Base-by-base conservation (phyloP, 2,329 filamentous ascomycete genomes). In the Teratosphaeriaceae sp. region DNA sequence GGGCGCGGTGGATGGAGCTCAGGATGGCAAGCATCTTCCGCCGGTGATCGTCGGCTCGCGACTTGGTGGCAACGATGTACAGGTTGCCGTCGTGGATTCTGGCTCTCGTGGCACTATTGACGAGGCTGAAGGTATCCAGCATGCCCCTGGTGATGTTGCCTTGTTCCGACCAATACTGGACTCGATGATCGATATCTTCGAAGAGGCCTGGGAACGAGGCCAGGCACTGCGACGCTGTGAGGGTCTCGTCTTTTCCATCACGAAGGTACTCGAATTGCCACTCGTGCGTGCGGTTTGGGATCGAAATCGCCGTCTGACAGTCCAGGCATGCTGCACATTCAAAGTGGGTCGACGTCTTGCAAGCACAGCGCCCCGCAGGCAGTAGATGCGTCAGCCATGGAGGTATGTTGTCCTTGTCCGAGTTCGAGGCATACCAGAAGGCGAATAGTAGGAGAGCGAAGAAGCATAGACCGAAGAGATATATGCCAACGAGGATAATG, bases 1-100 rank as follows among this genome's bases (percentile, higher is more conserved):
- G 59, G 6, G 73, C 70, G 23, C 72, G 70, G 46, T 75, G 63
- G 19, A 75, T 58, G 5, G 70, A 62, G 49, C 70, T 65, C 2
- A 75, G 57, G 0, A 69, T 71, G 2, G 69, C 69, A 23, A 60
- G 46, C 44, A 58, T 49, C 52, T 61, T 29, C 53, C 54, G 53
- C 38, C 51, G 48, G 38, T 58, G 56, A 35, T 57, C 55, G 26
- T 42, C 46, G 21, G 27, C 43, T 3, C 58, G 45, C n/a, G 57
- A 57, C 31, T 55, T 54, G 27, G 58, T 59, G 40, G 59, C 56
- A 38, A 64, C 57, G 21, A 65, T 52, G 45, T 66, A 65, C 31
- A 65, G 53, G 35, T 62, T 51, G 13, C 56, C 57, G 43, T 65
- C 56, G 51, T 60, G 64, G 30, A 67, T 65, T 60, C 66, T 61